A percentile compares a stretch with the other conserved stretches of the same genome.
Evolutionary conservation across 805 yeast genomes (phyloP).

Genomic region (Suhomyces sp.): DNA sequence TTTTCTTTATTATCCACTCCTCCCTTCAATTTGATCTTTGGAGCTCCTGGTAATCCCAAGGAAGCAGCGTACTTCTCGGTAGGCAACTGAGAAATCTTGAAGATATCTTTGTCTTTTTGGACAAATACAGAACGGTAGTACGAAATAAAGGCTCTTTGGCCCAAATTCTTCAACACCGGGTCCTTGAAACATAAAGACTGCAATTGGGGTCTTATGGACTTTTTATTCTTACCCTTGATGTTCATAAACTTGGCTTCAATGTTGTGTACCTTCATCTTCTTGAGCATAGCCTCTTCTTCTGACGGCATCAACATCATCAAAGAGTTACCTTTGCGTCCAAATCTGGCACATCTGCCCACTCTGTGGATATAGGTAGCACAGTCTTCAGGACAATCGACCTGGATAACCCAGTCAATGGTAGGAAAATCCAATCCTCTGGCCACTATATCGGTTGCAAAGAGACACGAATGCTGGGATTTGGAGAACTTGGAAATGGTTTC

Average conservation of each 20-base stretch:
- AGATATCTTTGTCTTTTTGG: slow-evolving; percentile 84
- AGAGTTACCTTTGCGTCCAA: slow-evolving; percentile 80
- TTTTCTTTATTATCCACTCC: slow-evolving; percentile 60
- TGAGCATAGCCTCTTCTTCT: slow-evolving; percentile 76
- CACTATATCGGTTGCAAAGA: slow-evolving; percentile 87
- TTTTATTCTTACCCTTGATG: slow-evolving; percentile 70
- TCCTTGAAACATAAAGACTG: slow-evolving; percentile 89
- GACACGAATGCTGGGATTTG: slow-evolving; percentile 73
- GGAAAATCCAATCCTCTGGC: slow-evolving; percentile 94
- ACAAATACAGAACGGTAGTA: slow-evolving; percentile 81
- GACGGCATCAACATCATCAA: slow-evolving; percentile 77
- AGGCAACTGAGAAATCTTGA: slow-evolving; percentile 73
- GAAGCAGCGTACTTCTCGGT: slow-evolving; percentile 82
- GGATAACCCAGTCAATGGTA: slow-evolving; percentile 92
- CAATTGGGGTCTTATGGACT: slow-evolving; percentile 74
- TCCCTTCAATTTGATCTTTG: slow-evolving; percentile 73
- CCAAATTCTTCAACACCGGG: slow-evolving; percentile 88
- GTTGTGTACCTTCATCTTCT: slow-evolving; percentile 56
- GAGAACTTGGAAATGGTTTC: slow-evolving; percentile 80
- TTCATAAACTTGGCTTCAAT: slow-evolving; percentile 71
- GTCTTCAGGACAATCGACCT: slow-evolving; percentile 89
- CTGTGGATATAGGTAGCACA: slow-evolving; percentile 85
- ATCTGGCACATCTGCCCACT: slow-evolving; percentile 87
- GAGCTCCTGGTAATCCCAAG: slow-evolving; percentile 94
- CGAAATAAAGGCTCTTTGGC: slow-evolving; percentile 93